Conservation (phyloP, 2,329 filamentous ascomycete genomes). For the Alternaria gansuensis region DNA sequence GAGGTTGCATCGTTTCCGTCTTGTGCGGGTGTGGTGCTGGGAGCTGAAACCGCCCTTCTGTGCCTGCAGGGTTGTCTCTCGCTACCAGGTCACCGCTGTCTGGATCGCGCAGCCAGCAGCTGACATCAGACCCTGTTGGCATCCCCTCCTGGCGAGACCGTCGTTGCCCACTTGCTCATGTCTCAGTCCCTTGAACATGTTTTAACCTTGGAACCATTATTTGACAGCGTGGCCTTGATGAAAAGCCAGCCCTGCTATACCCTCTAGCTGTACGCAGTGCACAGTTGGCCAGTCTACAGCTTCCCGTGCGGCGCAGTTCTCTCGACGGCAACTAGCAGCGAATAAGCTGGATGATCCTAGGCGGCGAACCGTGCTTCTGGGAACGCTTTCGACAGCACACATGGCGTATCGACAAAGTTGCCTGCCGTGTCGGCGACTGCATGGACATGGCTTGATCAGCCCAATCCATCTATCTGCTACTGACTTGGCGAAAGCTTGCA, state of each 20-base stretch:
- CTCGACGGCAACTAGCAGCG: slow-evolving; percentile 33
- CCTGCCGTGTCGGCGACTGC: slow-evolving; percentile 15
- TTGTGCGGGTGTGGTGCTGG: slow-evolving; percentile 15
- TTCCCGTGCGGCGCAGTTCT: slow-evolving; percentile 13
- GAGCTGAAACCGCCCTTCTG: slow-evolving; percentile 15
- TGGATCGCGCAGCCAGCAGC: slow-evolving; percentile 1
- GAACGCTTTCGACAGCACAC: slow-evolving; percentile 15
- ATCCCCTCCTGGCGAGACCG: neutral
- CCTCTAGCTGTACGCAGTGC: slow-evolving; percentile 10
- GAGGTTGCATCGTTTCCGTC: slow-evolving; percentile 21
- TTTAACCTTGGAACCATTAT: neutral
- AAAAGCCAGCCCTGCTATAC: neutral
- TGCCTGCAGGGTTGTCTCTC: slow-evolving; percentile 9
- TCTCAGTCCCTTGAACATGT: slow-evolving; percentile 6
- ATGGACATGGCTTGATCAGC: slow-evolving; percentile 7
- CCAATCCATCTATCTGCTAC: neutral
- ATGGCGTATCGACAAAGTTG: slow-evolving; percentile 13
- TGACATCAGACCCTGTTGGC: slow-evolving; percentile 2
- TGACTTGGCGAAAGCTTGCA: slow-evolving; percentile 4
- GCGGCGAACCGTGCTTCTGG: slow-evolving; percentile 32
- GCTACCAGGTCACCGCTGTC: slow-evolving; percentile 11
- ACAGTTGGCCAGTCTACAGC: slow-evolving; percentile 8
- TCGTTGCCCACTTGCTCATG: neutral
- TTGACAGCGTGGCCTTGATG: neutral
- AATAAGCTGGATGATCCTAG: slow-evolving; percentile 26